Base-by-base conservation (phyloP, 2,329 filamentous ascomycete genomes). In the Fusarium verrucosum region DNA sequence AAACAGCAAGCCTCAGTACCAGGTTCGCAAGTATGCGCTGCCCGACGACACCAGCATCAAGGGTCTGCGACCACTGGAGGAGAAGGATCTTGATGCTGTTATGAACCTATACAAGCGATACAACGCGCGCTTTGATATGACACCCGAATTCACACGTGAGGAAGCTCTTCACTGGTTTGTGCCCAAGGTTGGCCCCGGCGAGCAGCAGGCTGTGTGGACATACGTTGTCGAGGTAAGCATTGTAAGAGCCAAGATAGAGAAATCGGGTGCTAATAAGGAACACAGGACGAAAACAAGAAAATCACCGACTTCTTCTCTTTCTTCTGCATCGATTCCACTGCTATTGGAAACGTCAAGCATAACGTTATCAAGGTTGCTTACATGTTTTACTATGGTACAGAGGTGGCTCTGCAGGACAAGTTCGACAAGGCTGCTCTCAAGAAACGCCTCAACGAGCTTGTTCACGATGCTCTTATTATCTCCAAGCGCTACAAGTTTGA, bases 271-370 rank as follows among this genome's bases (percentile, higher is more conserved):
- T 19, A 43, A 49, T 23, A 37, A 40, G 49, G 25, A 11, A 13
- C 9, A 25, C 25, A 84, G 82, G 79, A 84, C 58, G 77, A 87
- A 42, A 87, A 89, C 46, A 86, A 91, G 62, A 92, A 92, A 71
- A 92, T 99, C 73, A 97, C 92, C 33, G 95, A 99, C 78, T 97
- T 97, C 80, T 90, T 97, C 80, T 97, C 93, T 33, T 99, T 98
- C 81, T 99, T 98, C 83, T 89, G 88, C 74, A 89, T 99, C 30
- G 93, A 97, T 76, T 97, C 93, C 16, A 95, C 92, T 2, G 91
- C 97, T 57, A 96, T 99, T 72, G 89, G 90, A 69, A 88, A 92
- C 73, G 81, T 86, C 41, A 91, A 91, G 75, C 90, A 96, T 79
- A 85, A 87, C 58, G 87, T 88, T 55, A 88, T 99, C 72, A 90